Evolutionary conservation across 2,329 filamentous ascomycete genomes (phyloP), one percentile per base, ranked within the genome.

Genomic region (Xylaria sp.): DNA sequence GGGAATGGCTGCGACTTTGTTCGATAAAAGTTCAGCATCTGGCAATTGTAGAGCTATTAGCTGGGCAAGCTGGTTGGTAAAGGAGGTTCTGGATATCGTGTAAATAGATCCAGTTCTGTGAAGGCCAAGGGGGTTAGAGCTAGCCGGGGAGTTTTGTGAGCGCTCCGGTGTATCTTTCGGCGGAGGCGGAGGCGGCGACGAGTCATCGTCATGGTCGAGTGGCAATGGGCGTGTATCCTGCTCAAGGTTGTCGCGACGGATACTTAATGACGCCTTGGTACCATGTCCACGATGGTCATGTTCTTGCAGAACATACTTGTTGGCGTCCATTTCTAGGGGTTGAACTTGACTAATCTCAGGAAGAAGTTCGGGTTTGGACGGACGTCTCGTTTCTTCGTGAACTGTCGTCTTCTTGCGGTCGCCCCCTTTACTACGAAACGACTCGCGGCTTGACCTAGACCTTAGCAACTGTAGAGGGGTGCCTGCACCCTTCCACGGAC

Each of bases 61-160:
- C 73, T 97, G 92, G 52, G 91, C 90, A 56, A 97, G 84, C 74
- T 97, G 94, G 69, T 90, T 95, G 64, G 91, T 90, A 73, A 99
- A 96, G 5, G 93, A 97, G 39, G 89, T 89, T 50, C 93, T 86
- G 1, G 92, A 96, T 60, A 99, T 83, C 1, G 94, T 96, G 75
- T 96, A 97, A 66, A 97, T 92, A 42, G 93, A 97, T 48, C 90
- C 90, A 2, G 92, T 82, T 10, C 92, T 83, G 59, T 83, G 84
- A 51, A 86, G 78, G 19, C 83, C 83, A 49, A 85, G 79, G 3
- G 85, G 83, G 44, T 87, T 85, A 72, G 91, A 90, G 72, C 89
- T 89, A 44, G 82, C 79, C 46, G 79, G 76, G 37, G 82, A 75
- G 58, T 83, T 81, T 49, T 79, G 75, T 13, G 78, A 77, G 63